Base-by-base conservation (phyloP, 2,329 filamentous ascomycete species). In the Fusarium sterilihyphosum region DNA sequence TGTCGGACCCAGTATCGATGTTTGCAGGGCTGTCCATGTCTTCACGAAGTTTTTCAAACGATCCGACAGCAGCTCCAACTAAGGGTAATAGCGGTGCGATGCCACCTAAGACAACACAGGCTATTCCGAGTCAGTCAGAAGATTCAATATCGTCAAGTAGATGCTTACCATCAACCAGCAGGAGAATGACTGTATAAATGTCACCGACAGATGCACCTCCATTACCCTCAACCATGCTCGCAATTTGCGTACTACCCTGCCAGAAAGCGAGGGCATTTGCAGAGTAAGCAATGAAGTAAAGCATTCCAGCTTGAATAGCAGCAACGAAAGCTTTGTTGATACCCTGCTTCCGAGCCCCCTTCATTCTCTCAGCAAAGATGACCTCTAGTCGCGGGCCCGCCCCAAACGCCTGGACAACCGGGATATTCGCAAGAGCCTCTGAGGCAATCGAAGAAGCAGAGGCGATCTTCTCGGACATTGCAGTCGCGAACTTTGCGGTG, bases 201-300 rank as follows among this genome's bases (percentile, higher is more conserved):
- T 83, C 80, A 43, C 86, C 85, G 14, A 87, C 82, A 2, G 83
- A 84, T 9, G 82, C 81, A 33, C 78, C 71, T 2, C 77, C 77
- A 29, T 80, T 78, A 8, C 82, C 81, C 8, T 80, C 79, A 13
- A 84, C 80, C 4, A 83, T 79, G 12, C 82, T 79, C 22, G 83
- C 83, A 73, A 87, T 86, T 59, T 86, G 86, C 41, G 83, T 85
- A 71, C 89, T 91, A 54, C 91, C 91, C 78, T 92, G 88, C 90
- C 90, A 93, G 77, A 92, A 93, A 0, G 91, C 90, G 20, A 93
- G 83, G 4, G 89, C 90, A 78, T 92, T 93, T 12, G 90, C 90
- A 5, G 89, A 87, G 73, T 92, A 93, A 8, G 90, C 89, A 72
- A 93, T 88, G 71, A 93, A 93, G 78, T 92, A 93, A 12, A 93